Conservation (phyloP, 805 yeast genomes). For the Metschnikowia noctiluminum region DNA sequence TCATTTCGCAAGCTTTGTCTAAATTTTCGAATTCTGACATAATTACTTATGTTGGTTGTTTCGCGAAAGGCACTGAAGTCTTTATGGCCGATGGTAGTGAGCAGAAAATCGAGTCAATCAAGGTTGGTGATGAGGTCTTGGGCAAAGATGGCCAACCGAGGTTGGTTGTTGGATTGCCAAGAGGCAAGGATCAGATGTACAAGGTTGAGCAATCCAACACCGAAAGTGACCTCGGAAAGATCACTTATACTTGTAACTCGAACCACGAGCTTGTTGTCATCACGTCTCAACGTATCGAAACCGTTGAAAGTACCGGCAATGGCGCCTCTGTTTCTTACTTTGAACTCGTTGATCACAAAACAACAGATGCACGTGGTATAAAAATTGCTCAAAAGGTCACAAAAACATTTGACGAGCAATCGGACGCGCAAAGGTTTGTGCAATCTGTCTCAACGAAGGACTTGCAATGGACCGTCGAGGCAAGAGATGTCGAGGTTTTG, state of each 20-base stretch:
- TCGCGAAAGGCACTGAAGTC: conserved; percentile 9
- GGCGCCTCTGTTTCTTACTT: conserved; percentile 1
- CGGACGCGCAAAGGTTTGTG: neutral
- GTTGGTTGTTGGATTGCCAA: conserved; percentile 6
- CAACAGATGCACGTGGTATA: conserved; percentile 4
- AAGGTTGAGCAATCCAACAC: conserved; percentile 2
- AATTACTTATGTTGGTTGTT: conserved; percentile 82
- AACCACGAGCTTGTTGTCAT: conserved; percentile 7
- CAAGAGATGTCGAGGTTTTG: conserved; percentile 4
- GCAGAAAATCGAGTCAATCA: conserved; percentile 6
- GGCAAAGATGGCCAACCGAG: conserved; percentile 8
- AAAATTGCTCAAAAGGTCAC: conserved; percentile 2
- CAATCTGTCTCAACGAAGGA: neutral
- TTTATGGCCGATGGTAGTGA: conserved; percentile 8
- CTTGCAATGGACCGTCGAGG: conserved; percentile 8
- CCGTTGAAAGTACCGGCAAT: neutral
- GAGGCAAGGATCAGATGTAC: conserved; percentile 8
- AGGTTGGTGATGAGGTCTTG: conserved; percentile 7
- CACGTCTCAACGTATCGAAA: conserved; percentile 1
- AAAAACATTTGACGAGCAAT: no score
- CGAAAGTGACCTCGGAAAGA: neutral
- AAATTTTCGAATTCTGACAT: conserved; percentile 97
- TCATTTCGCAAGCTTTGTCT: conserved; percentile 94
- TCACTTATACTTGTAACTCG: conserved; percentile 7
- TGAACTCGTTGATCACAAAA: neutral